Base-by-base conservation (phyloP, 768 basidiomycete genomes). In the Lentinus tigrinus region DNA sequence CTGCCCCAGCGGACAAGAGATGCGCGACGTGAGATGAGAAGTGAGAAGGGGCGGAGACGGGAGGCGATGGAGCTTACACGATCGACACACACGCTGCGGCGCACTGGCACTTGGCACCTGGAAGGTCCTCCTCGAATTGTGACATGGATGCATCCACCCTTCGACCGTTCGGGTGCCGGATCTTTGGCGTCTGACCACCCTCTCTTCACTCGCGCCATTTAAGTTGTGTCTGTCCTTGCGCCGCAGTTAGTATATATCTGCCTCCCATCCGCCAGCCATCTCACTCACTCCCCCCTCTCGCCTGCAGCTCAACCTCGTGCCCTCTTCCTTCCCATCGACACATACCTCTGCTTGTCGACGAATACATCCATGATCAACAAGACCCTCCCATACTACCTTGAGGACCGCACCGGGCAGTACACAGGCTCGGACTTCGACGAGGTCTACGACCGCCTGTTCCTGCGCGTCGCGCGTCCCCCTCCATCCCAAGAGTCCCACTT, bases 401-500 rank as follows among this genome's bases (percentile, higher is more conserved):
- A 90, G 69, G 88, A 90, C 74, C 82, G 85, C 46, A 85, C 88
- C 0, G 87, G 82, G 19, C 70, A 73, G 14, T 70, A 80, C 57
- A 73, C 77, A 13, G 71, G 74, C 47, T 79, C 86, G 1, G 87
- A 91, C 75, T 90, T 84, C 61, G 87, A 89, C 67, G 89, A 91
- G 64, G 81, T 89, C 63, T 91, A 90, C 67, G 89, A 91, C 71
- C 82, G 89, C 54, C 73, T 84, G 61, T 90, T 88, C 74, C 78
- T 87, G 50, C 86, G 84, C 57, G 78, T 90, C 36, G 71, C 80
- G 5, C 79, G 81, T 3, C 71, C 75, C 21, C 80, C 84, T 4
- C 47, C 60, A 4, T 26, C 19, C 17, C 69, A 63, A 17, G 54
- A 60, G 17, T 60, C 61, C 17, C 66, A 58, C 46, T 61, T 67